These are phyloP conservation scores for Oryza rufipogon DNA, from an alignment of 176 grass and related monocot species.

Conservation along the genomic window DNA sequence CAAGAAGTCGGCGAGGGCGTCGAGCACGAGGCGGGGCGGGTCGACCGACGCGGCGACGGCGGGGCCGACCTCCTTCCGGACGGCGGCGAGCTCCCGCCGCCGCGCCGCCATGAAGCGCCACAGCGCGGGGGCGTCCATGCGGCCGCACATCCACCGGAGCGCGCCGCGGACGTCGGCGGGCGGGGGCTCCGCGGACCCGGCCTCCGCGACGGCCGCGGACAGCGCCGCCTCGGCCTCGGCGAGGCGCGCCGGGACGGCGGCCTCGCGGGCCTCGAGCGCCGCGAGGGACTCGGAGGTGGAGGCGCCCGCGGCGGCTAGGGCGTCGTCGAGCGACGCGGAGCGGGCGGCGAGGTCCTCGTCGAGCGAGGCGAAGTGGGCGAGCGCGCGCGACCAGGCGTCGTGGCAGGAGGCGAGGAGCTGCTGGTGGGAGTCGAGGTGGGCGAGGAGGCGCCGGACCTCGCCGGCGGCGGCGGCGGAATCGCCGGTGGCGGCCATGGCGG, in stretches of 20 bases:
- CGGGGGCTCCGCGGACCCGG: slow-evolving; percentile 41
- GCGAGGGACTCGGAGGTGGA: slow-evolving; percentile 56
- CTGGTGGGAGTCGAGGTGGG: slow-evolving; percentile 64
- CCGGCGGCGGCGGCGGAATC: slow-evolving; percentile 42
- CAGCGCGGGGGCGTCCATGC: slow-evolving; percentile 67
- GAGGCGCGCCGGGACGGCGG: slow-evolving; percentile 42
- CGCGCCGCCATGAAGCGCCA: slow-evolving; percentile 63
- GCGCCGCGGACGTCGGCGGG: slow-evolving; percentile 48
- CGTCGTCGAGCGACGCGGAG: slow-evolving; percentile 55
- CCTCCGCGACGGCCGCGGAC: slow-evolving; percentile 40
- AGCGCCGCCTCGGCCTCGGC: slow-evolving; percentile 50
- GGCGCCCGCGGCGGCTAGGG: slow-evolving; percentile 43
- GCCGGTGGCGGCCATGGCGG: slow-evolving; percentile 52
- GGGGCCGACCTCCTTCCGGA: slow-evolving; percentile 49
- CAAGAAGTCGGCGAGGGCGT: slow-evolving; percentile 64
- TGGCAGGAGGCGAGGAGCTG: slow-evolving; percentile 48
- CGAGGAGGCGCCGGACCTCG: slow-evolving; percentile 49
- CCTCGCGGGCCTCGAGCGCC: slow-evolving; percentile 54
- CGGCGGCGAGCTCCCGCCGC: slow-evolving; percentile 43
- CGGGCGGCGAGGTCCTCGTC: slow-evolving; percentile 60
- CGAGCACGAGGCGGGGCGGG: slow-evolving; percentile 67
- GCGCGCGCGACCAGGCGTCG: slow-evolving; percentile 49
- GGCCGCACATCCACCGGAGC: slow-evolving; percentile 75
- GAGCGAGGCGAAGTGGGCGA: slow-evolving; percentile 64
- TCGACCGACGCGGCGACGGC: slow-evolving; percentile 63